Percentiles rank a stretch among this genome's conserved stretches.
These are phyloP conservation scores for Fusarium tjaetaba DNA, from an alignment of 2,329 filamentous ascomycete species.

Conservation along the genomic window DNA sequence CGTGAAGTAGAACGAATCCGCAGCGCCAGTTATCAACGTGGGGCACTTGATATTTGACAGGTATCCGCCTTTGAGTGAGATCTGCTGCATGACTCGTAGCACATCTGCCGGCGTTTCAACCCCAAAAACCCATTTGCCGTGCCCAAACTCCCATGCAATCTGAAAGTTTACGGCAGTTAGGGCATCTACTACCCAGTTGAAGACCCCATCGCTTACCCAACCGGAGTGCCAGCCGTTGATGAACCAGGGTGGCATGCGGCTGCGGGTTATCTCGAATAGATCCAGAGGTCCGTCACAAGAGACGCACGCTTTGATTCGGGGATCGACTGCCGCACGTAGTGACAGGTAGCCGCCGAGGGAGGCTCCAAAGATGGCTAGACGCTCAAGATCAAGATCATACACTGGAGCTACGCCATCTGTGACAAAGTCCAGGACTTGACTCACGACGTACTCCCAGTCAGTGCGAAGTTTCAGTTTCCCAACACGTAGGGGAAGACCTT, in stretches of 20 bases:
- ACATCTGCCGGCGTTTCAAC: conserved; percentile 41
- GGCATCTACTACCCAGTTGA: conserved; percentile 40
- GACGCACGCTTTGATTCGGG: conserved; percentile 56
- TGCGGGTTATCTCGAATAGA: conserved; percentile 41
- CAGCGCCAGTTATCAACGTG: conserved; percentile 43
- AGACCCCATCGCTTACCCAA: conserved; percentile 38
- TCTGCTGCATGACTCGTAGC: conserved; percentile 36
- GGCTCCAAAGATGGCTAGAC: conserved; percentile 51
- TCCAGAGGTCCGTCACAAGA: conserved; percentile 43
- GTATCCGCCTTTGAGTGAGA: conserved; percentile 28
- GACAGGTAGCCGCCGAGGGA: conserved; percentile 59
- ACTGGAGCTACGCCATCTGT: conserved; percentile 28
- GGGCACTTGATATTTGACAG: conserved; percentile 42
- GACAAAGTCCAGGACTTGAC: conserved; percentile 47
- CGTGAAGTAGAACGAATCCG: conserved; percentile 34
- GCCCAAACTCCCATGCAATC: conserved; percentile 45
- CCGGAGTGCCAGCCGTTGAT: conserved; percentile 33
- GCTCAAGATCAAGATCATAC: conserved; percentile 48
- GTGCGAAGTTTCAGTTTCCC: conserved; percentile 46
- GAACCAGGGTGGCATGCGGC: conserved; percentile 40
- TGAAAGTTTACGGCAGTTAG: conserved; percentile 41
- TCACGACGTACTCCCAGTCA: conserved; percentile 52
- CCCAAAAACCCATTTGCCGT: conserved; percentile 40
- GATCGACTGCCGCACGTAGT: conserved; percentile 53
- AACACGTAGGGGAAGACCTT: conserved; percentile 50